A percentile compares a stretch with the other conserved stretches of the same genome.
Evolutionary conservation across 345 rosid species (phyloP).

Genomic region (Cochlearia excelsa): DNA sequence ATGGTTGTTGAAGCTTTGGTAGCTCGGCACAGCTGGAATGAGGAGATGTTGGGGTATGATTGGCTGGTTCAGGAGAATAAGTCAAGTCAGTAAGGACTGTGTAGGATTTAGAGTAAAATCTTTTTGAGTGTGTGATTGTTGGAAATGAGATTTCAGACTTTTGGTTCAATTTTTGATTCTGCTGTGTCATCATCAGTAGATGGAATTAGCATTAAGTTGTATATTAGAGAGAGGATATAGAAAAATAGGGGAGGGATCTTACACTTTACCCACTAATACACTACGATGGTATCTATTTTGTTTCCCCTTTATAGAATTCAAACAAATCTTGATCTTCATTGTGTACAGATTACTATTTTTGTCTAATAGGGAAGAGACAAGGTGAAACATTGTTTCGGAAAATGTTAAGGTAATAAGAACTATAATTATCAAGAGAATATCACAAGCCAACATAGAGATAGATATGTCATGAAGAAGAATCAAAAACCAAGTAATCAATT

Average conservation of each 20-base stretch:
- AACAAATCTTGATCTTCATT: neutral
- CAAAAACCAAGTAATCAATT: conserved; percentile 17
- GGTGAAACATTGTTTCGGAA: no score
- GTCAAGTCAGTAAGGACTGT: conserved; percentile 4
- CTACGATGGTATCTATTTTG: conserved; percentile 19
- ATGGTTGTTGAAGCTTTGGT: neutral
- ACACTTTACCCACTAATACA: conserved; percentile 26
- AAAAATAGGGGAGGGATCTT: conserved; percentile 21
- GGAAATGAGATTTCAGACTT: conserved; percentile 27
- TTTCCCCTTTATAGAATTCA: conserved; percentile 33
- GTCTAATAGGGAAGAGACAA: no score
- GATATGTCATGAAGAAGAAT: conserved; percentile 9
- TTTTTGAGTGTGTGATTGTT: conserved; percentile 25
- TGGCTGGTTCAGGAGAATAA: neutral
- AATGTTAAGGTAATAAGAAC: neutral
- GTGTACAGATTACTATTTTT: neutral
- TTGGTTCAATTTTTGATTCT: conserved; percentile 31
- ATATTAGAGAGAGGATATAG: conserved; percentile 34
- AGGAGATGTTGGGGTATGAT: conserved; percentile 8
- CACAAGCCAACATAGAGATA: conserved; percentile 10
- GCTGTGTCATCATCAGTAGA: conserved; percentile 22
- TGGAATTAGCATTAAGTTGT: conserved; percentile 31
- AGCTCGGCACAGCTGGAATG: conserved; percentile 1
- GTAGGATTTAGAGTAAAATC: conserved; percentile 26
- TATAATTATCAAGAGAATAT: neutral